These are phyloP conservation scores for Acrocalymma vagum DNA, from an alignment of 2,329 filamentous ascomycete genomes.

Conservation along the genomic window DNA sequence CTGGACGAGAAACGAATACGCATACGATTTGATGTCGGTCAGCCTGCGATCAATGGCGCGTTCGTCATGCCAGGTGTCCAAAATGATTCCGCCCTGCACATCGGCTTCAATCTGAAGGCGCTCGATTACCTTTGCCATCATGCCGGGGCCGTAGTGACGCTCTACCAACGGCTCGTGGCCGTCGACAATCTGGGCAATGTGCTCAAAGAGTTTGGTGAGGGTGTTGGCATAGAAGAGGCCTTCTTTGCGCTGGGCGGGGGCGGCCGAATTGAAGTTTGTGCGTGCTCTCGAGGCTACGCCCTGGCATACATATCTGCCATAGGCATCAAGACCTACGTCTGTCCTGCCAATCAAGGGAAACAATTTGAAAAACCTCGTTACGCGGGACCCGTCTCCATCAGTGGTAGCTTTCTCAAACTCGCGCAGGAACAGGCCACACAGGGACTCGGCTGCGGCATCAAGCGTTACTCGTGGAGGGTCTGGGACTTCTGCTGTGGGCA, in stretches of 20 bases:
- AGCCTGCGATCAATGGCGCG: slow-evolving; percentile 83
- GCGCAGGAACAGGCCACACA: slow-evolving; percentile 88
- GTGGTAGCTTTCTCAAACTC: slow-evolving; percentile 94
- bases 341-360: slow-evolving; percentile 92
- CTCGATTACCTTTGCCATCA: slow-evolving; percentile 95
- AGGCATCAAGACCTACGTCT: slow-evolving; percentile 91
- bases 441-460: slow-evolving; percentile 83
- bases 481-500: slow-evolving; percentile 94
- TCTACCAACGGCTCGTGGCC: slow-evolving; percentile 90
- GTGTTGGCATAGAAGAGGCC: slow-evolving; percentile 92
- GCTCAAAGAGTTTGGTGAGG: slow-evolving; percentile 91
- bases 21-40: slow-evolving; percentile 96
- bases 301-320: slow-evolving; percentile 94
- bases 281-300: slow-evolving; percentile 88
- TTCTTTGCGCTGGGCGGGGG: slow-evolving; percentile 70
- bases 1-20: slow-evolving; percentile 95
- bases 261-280: slow-evolving; percentile 77
- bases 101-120: slow-evolving; percentile 93
- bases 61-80: slow-evolving; percentile 96
- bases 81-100: slow-evolving; percentile 91
- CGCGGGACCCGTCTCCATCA: slow-evolving; percentile 85
- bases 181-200: slow-evolving; percentile 96
- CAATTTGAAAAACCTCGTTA: slow-evolving; percentile 97
- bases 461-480: slow-evolving; percentile 89
- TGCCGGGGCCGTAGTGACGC: slow-evolving; percentile 88